These are phyloP conservation scores for Colletotrichum sp. DNA, from an alignment of 2,329 filamentous ascomycete genomes.

Conservation along the genomic window DNA sequence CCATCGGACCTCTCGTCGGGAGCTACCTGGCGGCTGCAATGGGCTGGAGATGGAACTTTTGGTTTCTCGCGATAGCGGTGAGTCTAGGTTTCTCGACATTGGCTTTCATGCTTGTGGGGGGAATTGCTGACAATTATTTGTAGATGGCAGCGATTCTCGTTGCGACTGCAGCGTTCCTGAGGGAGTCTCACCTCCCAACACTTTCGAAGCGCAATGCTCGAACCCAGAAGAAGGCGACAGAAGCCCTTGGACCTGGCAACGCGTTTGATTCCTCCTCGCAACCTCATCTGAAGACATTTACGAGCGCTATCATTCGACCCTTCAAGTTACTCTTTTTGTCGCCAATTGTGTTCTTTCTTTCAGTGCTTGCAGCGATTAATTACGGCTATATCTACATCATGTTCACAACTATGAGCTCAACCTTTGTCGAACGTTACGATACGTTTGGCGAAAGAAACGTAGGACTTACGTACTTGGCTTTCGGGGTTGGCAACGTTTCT, in stretches of 20 bases:
- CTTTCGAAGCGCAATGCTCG: neutral
- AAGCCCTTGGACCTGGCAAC: neutral
- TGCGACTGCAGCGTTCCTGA: neutral
- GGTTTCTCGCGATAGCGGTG: conserved; percentile 46
- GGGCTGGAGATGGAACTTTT: conserved; percentile 57
- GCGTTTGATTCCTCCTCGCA: rapidly evolving
- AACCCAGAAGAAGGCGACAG: neutral
- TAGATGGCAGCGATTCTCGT: conserved; percentile 46
- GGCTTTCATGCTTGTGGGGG: conserved; percentile 44
- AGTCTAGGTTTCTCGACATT: conserved; percentile 35
- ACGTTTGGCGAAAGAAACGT: neutral
- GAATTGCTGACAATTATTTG: neutral
- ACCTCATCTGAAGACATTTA: neutral
- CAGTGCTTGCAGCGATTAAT: neutral
- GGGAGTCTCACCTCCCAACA: neutral
- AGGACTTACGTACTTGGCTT: neutral
- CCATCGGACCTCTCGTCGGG: conserved; percentile 50
- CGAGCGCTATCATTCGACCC: neutral
- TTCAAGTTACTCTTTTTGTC: neutral
- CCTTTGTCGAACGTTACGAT: neutral
- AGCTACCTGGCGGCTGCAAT: conserved; percentile 43
- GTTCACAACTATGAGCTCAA: neutral
- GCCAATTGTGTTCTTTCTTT: neutral
- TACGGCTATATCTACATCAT: neutral
- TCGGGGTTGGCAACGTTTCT: neutral